These are phyloP conservation scores for Aspergillus fumigatus DNA, from an alignment of 2,329 filamentous ascomycete genomes.

Conservation along the genomic window DNA sequence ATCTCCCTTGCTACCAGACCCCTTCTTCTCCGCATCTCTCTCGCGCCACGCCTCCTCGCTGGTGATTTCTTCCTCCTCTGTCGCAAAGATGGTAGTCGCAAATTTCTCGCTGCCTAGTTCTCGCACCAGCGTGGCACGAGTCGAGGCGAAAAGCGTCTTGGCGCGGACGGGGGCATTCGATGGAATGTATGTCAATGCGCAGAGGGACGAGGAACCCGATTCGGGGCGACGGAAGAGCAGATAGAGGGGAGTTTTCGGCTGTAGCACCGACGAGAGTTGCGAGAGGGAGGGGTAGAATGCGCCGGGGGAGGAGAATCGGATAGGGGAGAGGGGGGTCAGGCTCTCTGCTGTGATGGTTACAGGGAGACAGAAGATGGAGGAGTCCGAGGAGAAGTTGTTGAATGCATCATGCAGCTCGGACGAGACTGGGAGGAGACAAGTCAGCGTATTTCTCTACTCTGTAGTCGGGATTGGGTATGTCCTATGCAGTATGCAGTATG, in stretches of 20 bases:
- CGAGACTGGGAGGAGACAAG: conserved; percentile 32
- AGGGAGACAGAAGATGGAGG: conserved; percentile 42
- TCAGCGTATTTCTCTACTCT: background rate
- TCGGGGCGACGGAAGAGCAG: conserved; percentile 54
- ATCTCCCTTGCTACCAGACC: conserved; percentile 18
- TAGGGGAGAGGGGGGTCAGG: conserved; percentile 37
- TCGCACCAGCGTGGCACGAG: conserved; percentile 55
- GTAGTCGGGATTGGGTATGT: conserved; percentile 3
- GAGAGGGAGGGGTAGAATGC: conserved; percentile 50
- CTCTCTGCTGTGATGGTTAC: conserved; percentile 43
- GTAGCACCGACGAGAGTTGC: conserved; percentile 48
- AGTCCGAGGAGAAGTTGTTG: conserved; percentile 37
- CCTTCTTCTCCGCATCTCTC: conserved; percentile 44
- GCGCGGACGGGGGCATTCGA: conserved; percentile 59
- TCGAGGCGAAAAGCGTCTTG: conserved; percentile 64
- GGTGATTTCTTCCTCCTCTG: conserved; percentile 54
- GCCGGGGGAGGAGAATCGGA: conserved; percentile 37
- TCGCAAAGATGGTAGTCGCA: conserved; percentile 54
- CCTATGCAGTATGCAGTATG: background rate
- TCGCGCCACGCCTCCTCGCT: conserved; percentile 51
- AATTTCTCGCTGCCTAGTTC: conserved; percentile 61
- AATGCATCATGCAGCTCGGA: conserved; percentile 46
- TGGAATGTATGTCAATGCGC: conserved; percentile 60
- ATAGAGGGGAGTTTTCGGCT: conserved; percentile 55
- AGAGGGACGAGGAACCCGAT: conserved; percentile 25